Evolutionary conservation across 495 filamentous ascomycete species (phyloP), one percentile per base, ranked within the genome.

Genomic region (Neurospora terricola): DNA sequence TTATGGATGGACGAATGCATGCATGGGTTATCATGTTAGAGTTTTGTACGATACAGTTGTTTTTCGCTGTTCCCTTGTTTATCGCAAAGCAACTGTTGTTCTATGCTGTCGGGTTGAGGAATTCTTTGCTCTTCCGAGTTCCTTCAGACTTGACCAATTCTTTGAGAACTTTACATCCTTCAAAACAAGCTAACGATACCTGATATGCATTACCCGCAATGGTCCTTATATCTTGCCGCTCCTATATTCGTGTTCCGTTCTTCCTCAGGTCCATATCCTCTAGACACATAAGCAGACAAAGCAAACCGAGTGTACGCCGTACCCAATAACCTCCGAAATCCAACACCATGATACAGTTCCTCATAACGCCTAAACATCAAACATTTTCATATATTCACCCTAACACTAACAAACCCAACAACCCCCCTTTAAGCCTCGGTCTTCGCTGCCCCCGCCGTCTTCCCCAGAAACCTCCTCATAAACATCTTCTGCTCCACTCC

Each of bases 401-500:
- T n/a, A n/a, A n/a, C n/a, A n/a, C n/a, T n/a, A n/a, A n/a, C n/a
- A n/a, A n/a, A n/a, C n/a, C n/a, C n/a, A n/a, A n/a, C n/a, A n/a
- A n/a, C n/a, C n/a, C n/a, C n/a, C n/a, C n/a, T n/a, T n/a, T n/a
- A n/a, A n/a, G n/a, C n/a, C n/a, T n/a, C n/a, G n/a, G n/a, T n/a
- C n/a, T n/a, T n/a, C n/a, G n/a, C n/a, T n/a, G n/a, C n/a, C n/a
- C n/a, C n/a, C n/a, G n/a, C n/a, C n/a, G n/a, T n/a, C 73, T 82
- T 84, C 72, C 73, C 76, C 38, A 83, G 79, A 78, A 84, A 85
- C 75, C 80, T 84, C 71, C 82, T 77, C 81, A 85, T 86, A 54
- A 84, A 84, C 27, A 73, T 78, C 70, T 79, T 77, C 77, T 84
- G 82, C 75, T 75, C 80, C 16, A 66, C 30, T 38, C 30, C 48